phyloP scores from a whole-genome alignment of 768 basidiomycete genomes.

The Mycena albidolilacea region DNA sequence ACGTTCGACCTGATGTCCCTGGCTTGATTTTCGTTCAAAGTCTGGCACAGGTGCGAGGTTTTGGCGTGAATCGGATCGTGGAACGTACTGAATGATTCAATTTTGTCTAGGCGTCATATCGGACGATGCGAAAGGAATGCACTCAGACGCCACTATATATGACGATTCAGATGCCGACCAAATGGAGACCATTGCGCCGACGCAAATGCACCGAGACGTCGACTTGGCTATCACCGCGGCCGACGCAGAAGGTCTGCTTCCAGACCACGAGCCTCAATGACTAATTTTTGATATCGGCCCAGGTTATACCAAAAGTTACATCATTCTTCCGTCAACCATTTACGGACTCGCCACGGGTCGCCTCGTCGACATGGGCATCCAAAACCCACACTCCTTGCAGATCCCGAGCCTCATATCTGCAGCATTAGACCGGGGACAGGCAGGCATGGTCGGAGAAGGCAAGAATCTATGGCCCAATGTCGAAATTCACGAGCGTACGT shows the following conservation, averaged over 20 bases:
- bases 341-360: conserved; percentile 67
- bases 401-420: conserved; percentile 65
- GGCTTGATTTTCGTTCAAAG: conserved; percentile 45
- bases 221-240: conserved; percentile 63
- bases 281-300: conserved; percentile 6
- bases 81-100: neutral
- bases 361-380: conserved; percentile 66
- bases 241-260: conserved; percentile 60
- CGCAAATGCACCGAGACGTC: conserved; percentile 65
- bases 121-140: conserved; percentile 63
- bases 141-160: conserved; percentile 56
- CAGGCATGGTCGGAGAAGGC: conserved; percentile 70
- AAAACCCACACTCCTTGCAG: conserved; percentile 67
- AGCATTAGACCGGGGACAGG: conserved; percentile 62
- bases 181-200: conserved; percentile 61
- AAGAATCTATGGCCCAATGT: conserved; percentile 73
- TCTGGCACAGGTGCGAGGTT: conserved; percentile 63
- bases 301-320: conserved; percentile 68
- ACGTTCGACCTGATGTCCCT: neutral
- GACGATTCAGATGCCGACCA: conserved; percentile 63
- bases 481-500: conserved; percentile 65
- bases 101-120: no score
- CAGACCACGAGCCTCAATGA: neutral
- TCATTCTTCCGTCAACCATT: conserved; percentile 70
- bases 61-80: neutral